These are phyloP conservation scores for Ophiosphaerella herpotricha DNA, from an alignment of 2,329 filamentous ascomycete genomes.

Conservation along the genomic window DNA sequence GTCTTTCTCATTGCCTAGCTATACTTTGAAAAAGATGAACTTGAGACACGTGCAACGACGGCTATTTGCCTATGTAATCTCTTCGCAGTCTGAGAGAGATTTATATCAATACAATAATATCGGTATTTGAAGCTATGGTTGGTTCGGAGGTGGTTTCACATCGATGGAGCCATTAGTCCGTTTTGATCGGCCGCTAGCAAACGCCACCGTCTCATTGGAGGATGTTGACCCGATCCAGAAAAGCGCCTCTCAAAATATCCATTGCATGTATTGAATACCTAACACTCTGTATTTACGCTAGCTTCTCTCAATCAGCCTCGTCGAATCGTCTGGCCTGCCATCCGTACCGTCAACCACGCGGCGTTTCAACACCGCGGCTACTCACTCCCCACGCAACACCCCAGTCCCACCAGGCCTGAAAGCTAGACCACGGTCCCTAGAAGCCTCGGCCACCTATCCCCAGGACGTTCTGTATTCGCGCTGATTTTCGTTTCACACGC, in stretches of 20 bases:
- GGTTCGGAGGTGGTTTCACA: conserved; percentile 17
- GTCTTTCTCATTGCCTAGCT: not conserved
- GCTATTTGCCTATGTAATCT: not conserved
- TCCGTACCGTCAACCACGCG: conserved; percentile 13
- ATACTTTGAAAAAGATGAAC: not conserved
- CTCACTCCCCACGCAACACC: conserved; percentile 6
- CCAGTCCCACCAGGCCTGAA: conserved; percentile 9
- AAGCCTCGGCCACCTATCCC: conserved; percentile 12
- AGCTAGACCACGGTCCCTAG: conserved; percentile 5
- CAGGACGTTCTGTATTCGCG: conserved; percentile 8
- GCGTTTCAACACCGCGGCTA: conserved; percentile 21
- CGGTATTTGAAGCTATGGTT: not conserved
- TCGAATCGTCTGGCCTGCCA: conserved; percentile 1
- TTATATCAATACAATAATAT: conserved; percentile 1
- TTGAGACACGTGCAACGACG: not conserved
- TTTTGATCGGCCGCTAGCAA: conserved; percentile 11
- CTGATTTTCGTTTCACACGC: conserved; percentile 31
- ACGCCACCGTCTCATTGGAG: conserved; percentile 15
- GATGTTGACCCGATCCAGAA: not conserved
- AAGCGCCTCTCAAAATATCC: not conserved
- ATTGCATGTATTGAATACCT: not conserved
- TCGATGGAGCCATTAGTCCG: conserved; percentile 4
- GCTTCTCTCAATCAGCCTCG: conserved; percentile 10
- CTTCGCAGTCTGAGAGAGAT: not conserved
- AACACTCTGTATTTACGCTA: not conserved